Conservation (phyloP, 768 basidiomycete genomes). For the Favolaschia claudopus region DNA sequence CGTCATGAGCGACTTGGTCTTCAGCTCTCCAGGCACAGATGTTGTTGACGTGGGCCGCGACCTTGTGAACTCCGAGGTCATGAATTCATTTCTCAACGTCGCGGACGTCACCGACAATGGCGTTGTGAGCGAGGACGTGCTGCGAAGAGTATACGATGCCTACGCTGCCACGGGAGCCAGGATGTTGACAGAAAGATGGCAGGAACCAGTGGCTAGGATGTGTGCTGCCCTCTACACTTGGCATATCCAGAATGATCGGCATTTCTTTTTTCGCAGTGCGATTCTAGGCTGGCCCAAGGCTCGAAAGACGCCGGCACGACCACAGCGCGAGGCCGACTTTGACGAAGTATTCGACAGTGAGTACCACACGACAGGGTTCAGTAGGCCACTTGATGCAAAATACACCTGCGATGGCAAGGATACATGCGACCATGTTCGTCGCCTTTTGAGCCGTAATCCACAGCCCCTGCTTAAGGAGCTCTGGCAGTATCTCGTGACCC, state of each 20-base stretch:
- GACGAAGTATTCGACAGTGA: slow-evolving; percentile 15
- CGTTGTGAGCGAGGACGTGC: slow-evolving; percentile 4
- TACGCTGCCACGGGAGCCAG: slow-evolving; percentile 7
- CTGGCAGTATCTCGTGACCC: slow-evolving; percentile 1
- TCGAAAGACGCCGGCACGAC: not conserved
- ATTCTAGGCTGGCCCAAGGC: slow-evolving; percentile 7
- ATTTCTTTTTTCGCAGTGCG: slow-evolving; percentile 11
- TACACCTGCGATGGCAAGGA: slow-evolving; percentile 12
- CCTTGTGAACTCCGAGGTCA: slow-evolving; percentile 8
- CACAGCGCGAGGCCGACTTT: slow-evolving; percentile 15
- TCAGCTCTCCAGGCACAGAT: slow-evolving; percentile 10
- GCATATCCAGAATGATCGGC: slow-evolving; percentile 10
- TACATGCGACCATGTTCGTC: not conserved
- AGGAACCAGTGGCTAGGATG: slow-evolving; percentile 3
- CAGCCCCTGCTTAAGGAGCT: not conserved
- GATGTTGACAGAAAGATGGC: slow-evolving; percentile 1
- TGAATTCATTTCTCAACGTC: slow-evolving; percentile 5
- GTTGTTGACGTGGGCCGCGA: slow-evolving; percentile 14
- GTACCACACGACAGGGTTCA: slow-evolving; percentile 13
- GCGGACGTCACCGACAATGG: not conserved
- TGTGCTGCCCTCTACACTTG: not conserved
- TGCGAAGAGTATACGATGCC: slow-evolving; percentile 15
- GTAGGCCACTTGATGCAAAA: slow-evolving; percentile 2
- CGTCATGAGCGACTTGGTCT: slow-evolving; percentile 2
- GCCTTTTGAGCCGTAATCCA: not conserved